Evolutionary conservation across 2,329 filamentous ascomycete species (phyloP), one percentile per base, ranked within the genome.

Genomic region (Fusarium denticulatum): DNA sequence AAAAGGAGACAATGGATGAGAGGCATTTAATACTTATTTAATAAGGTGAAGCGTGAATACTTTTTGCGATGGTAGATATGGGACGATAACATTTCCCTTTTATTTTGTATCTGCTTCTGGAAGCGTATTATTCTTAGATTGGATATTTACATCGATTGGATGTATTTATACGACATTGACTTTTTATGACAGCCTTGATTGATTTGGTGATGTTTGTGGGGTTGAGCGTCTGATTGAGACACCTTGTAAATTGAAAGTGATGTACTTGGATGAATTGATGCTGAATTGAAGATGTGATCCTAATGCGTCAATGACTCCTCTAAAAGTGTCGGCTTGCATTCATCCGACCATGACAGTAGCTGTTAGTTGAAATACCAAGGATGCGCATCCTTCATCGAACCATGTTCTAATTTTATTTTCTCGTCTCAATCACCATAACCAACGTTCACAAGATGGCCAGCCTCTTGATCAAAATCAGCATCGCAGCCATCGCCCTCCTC

Each of bases 21-120:
- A 10, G 68, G 40, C 61, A 61, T 58, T 56, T 60, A 66, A 64
- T 73, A 71, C 56, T 59, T 53, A 71, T 62, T 67, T 67, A 67
- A 70, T 39, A 16, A 20, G 60, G 37, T 42, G 49, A 39, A 40
- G 56, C 47, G 52, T 46, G 65, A 32, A 71, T 58, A 46, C 32
- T 49, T 66, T 42, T 58, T 43, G 60, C 34, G 36, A 39, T 47
- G 46, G 70, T 71, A 73, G 70, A 73, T 55, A 68, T 34, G 14
- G 59, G 70, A 64, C 39, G 47, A 52, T 39, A 60, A 60, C 34
- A 34, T 22, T 59, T 9, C 49, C 50, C 45, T 47, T 59, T 50
- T 64, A 26, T 52, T 52, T 67, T 53, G 32, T 49, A 59, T 18
- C 49, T 37, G 40, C 32, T 42, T 61, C 26, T 59, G 55, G 36